A percentile compares a stretch with the other conserved stretches of the same genome.
These are phyloP conservation scores for Saccharomycopsis sp. DNA, from an alignment of 805 yeast species.

Conservation along the genomic window DNA sequence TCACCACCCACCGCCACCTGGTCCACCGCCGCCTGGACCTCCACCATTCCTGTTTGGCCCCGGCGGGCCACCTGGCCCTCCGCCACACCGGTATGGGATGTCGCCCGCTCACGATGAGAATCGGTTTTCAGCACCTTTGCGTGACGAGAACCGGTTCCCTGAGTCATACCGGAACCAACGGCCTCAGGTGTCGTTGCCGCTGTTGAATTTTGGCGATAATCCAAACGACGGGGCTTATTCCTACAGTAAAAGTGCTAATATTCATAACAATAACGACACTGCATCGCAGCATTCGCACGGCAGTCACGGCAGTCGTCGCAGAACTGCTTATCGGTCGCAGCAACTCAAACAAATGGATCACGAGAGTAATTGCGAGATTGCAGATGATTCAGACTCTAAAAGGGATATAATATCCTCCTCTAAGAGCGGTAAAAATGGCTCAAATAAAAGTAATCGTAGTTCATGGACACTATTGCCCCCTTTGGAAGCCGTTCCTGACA, in stretches of 20 bases:
- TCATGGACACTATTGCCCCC: not conserved
- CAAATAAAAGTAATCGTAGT: not conserved
- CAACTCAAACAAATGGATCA: not conserved
- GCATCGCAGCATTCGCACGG: not conserved
- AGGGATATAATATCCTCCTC: too few relatives aligned
- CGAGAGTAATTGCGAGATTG: too few relatives aligned
- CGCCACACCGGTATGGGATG: not conserved
- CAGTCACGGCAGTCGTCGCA: not conserved
- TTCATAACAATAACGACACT: not conserved
- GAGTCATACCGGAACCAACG: too few relatives aligned
- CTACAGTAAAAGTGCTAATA: not conserved
- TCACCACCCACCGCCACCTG: slow-evolving; percentile 3
- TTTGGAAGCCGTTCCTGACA: not conserved
- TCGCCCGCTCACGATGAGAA: slow-evolving; percentile 10
- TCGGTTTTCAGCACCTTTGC: not conserved
- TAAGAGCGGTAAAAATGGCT: too few relatives aligned
- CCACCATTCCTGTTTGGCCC: not conserved
- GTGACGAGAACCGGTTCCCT: not conserved
- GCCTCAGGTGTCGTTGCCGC: not conserved
- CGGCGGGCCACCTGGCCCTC: slow-evolving; percentile 5
- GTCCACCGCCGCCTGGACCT: not conserved
- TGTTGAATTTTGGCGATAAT: not conserved
- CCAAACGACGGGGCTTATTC: not conserved
- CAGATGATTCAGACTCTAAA: too few relatives aligned
- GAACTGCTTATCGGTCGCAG: too few relatives aligned